Percentiles rank a stretch among this genome's conserved stretches.
Evolutionary conservation across 306 rosid species (phyloP).

Genomic region (Cucumis melo): DNA sequence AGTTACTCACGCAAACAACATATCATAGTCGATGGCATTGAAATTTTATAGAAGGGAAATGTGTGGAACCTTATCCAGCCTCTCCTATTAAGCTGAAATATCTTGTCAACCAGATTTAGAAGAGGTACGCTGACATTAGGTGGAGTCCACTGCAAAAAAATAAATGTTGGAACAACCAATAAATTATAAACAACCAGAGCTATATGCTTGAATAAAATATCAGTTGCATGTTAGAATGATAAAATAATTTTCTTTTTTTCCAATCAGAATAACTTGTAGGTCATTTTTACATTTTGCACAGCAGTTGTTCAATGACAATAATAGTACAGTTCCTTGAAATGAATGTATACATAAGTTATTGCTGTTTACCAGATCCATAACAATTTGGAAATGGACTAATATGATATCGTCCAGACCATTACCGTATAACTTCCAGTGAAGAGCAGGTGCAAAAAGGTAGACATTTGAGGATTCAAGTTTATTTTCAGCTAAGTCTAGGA

Average conservation of each 20-base stretch:
- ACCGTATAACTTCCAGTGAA: background rate
- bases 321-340: background rate
- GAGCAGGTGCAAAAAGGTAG: background rate
- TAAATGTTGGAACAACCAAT: slow-evolving; percentile 7
- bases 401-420: background rate
- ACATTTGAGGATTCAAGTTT: background rate
- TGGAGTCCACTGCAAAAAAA: slow-evolving; percentile 87
- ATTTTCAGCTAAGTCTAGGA: background rate
- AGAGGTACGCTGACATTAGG: slow-evolving; percentile 87
- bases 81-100: slow-evolving; percentile 95
- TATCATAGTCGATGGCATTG: background rate
- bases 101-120: slow-evolving; percentile 86
- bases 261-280: background rate
- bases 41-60: slow-evolving; percentile 10
- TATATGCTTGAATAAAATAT: background rate
- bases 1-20: background rate
- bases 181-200: background rate
- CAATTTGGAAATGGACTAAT: background rate
- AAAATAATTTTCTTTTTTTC: background rate
- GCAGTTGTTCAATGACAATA: background rate
- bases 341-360: background rate
- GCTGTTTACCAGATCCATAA: background rate
- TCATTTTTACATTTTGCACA: background rate
- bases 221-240: background rate
- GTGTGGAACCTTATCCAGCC: slow-evolving; percentile 88